Percentiles rank a stretch among this genome's conserved stretches.
These are phyloP conservation scores for Starmerella powellii DNA, from an alignment of 805 yeast genomes.

Conservation along the genomic window DNA sequence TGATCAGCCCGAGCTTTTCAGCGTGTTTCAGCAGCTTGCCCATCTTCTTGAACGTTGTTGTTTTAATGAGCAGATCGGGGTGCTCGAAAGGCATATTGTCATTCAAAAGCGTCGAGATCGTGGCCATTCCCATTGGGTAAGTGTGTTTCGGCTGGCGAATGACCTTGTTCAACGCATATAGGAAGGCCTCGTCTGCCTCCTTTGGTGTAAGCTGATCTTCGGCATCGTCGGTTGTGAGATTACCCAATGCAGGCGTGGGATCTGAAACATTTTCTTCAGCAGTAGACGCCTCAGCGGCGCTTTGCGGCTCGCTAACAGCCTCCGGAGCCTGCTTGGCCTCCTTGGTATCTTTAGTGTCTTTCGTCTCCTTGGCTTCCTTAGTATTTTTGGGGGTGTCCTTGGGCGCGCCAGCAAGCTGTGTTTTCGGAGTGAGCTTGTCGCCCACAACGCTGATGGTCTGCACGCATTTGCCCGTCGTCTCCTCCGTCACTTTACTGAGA, in stretches of 20 bases:
- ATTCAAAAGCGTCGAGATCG: constrained; percentile 48
- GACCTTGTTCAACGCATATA: constrained; percentile 58
- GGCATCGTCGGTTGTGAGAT: too few relatives aligned
- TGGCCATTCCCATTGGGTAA: constrained; percentile 61
- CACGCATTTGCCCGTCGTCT: constrained; percentile 69
- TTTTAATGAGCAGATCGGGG: constrained; percentile 41
- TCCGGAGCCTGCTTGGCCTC: constrained; percentile 16
- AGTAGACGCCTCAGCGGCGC: not conserved
- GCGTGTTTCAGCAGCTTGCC: constrained; percentile 74
- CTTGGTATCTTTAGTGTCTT: constrained; percentile 1
- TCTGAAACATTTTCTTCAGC: constrained; percentile 1
- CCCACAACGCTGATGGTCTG: constrained; percentile 51
- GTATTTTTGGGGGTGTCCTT: constrained; percentile 12
- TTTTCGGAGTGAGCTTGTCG: constrained; percentile 51
- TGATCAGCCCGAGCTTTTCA: constrained; percentile 61
- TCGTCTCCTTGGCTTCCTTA: constrained; percentile 4
- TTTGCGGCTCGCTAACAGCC: too few relatives aligned
- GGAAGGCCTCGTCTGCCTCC: constrained; percentile 45
- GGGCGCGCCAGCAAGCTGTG: constrained; percentile 22
- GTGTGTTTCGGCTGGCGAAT: constrained; percentile 34
- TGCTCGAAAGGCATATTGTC: constrained; percentile 52
- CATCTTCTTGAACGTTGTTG: constrained; percentile 81
- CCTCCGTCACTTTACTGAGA: constrained; percentile 31
- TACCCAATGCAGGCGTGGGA: too few relatives aligned
- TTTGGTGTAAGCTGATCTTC: constrained; percentile 14